Conservation (phyloP, 331 rosid species). For the Rosa hybrid region DNA sequence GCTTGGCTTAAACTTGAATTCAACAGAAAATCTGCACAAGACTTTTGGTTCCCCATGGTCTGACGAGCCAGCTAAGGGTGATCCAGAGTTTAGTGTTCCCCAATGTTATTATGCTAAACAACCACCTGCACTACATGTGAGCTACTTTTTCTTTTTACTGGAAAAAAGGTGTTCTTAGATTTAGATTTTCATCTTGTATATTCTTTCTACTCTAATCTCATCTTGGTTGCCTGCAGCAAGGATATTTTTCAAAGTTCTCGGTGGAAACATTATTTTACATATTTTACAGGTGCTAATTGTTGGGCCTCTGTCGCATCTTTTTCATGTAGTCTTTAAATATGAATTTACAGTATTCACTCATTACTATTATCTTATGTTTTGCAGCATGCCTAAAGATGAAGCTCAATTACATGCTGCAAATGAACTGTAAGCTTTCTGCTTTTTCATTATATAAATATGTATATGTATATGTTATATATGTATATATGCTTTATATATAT, state of each 20-base stretch:
- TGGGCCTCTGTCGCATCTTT: conserved; percentile 10
- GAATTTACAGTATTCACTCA: neutral
- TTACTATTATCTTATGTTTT: conserved; percentile 18
- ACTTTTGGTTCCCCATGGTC: conserved; percentile 99
- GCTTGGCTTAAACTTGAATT: conserved; percentile 89
- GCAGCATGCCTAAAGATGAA: conserved; percentile 97
- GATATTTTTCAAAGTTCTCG: conserved; percentile 71
- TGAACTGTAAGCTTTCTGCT: conserved; percentile 72
- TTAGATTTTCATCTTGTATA: neutral
- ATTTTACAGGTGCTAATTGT: conserved; percentile 76
- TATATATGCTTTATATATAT: neutral
- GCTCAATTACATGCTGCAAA: conserved; percentile 83
- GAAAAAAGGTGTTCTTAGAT: neutral
- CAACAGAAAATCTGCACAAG: conserved; percentile 90
- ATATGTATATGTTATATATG: neutral
- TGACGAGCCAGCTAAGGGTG: conserved; percentile 92
- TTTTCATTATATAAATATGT: neutral
- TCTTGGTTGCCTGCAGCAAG: conserved; percentile 60
- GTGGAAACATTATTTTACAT: conserved; percentile 84
- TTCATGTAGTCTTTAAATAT: neutral
- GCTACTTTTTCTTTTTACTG: conserved; percentile 23
- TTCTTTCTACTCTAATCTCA: conserved; percentile 15
- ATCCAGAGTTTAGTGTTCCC: conserved; percentile 85
- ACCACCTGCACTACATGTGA: conserved; percentile 76
- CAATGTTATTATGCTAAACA: conserved; percentile 85